phyloP scores from a whole-genome alignment of 2,329 filamentous ascomycete genomes.

The Teratosphaeria nubilosa region DNA sequence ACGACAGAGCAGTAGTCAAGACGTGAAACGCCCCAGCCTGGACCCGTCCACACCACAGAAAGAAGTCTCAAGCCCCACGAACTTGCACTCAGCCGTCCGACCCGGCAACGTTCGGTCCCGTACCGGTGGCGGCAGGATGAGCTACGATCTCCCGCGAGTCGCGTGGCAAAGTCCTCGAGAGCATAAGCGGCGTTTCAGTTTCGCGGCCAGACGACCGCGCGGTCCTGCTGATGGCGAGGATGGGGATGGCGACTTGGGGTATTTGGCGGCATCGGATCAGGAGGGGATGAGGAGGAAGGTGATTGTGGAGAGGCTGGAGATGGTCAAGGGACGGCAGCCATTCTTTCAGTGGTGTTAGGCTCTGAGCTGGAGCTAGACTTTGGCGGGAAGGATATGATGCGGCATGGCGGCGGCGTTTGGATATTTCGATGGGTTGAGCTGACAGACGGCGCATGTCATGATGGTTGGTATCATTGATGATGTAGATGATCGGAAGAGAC shows the following conservation, averaged over 20 bases:
- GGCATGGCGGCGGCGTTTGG: neutral
- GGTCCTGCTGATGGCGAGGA: constrained; percentile 8
- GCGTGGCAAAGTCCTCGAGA: constrained; percentile 18
- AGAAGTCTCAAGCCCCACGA: neutral
- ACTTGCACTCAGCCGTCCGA: constrained; percentile 6
- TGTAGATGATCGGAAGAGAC: neutral
- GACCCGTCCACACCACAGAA: constrained; percentile 8
- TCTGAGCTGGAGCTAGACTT: neutral
- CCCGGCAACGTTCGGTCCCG: constrained; percentile 13
- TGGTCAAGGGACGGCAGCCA: constrained; percentile 88
- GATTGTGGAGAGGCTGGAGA: constrained; percentile 90
- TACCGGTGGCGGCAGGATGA: constrained; percentile 20
- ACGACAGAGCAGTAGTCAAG: constrained; percentile 34
- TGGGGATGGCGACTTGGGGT: constrained; percentile 74
- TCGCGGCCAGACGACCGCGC: constrained; percentile 25
- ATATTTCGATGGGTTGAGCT: neutral
- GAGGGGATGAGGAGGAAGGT: constrained; percentile 87
- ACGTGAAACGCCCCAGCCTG: constrained; percentile 16
- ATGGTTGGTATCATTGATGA: neutral
- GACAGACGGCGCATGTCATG: neutral
- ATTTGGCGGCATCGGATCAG: constrained; percentile 86
- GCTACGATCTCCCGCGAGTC: constrained; percentile 14
- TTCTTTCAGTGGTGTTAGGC: constrained; percentile 91
- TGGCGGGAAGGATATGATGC: neutral
- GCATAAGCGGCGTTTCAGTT: constrained; percentile 35